These are phyloP conservation scores for Alternaria ethzedia DNA, from an alignment of 2,329 filamentous ascomycete species.

Conservation along the genomic window DNA sequence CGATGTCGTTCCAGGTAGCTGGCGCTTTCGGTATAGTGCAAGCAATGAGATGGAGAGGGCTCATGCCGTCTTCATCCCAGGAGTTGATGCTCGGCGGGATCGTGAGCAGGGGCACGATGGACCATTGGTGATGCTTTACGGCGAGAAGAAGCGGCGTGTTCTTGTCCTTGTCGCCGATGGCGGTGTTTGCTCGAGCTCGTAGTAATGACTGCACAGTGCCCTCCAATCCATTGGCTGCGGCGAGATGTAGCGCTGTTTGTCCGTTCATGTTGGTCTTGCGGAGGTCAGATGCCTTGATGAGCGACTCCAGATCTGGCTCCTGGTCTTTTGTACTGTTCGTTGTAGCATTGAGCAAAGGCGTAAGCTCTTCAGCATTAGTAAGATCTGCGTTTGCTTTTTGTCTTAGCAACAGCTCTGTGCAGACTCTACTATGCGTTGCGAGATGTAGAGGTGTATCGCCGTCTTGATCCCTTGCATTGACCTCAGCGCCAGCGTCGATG, in stretches of 20 bases:
- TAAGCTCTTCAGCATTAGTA: conserved; percentile 26
- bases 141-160: conserved; percentile 41
- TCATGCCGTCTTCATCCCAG: conserved; percentile 40
- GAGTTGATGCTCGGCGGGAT: conserved; percentile 38
- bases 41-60: conserved; percentile 41
- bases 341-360: conserved; percentile 29
- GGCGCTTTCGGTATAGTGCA: conserved; percentile 28
- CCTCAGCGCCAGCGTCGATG: conserved; percentile 27
- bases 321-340: conserved; percentile 15
- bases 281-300: conserved; percentile 33
- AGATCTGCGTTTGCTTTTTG: conserved; percentile 25
- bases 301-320: conserved; percentile 31
- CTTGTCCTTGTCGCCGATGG: conserved; percentile 28
- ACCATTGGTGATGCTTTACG: conserved; percentile 36
- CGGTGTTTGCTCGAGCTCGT: conserved; percentile 29
- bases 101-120: conserved; percentile 33
- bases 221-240: conserved; percentile 34
- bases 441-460: conserved; percentile 39
- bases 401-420: conserved; percentile 34
- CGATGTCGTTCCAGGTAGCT: conserved; percentile 37
- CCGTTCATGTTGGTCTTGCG: conserved; percentile 18
- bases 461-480: conserved; percentile 29
- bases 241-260: conserved; percentile 38
- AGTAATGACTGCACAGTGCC: conserved; percentile 30
- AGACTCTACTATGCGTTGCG: conserved; percentile 29